These are phyloP conservation scores for Gnetum montanum DNA, from an alignment of 75 land plant genomes.

Conservation along the genomic window DNA sequence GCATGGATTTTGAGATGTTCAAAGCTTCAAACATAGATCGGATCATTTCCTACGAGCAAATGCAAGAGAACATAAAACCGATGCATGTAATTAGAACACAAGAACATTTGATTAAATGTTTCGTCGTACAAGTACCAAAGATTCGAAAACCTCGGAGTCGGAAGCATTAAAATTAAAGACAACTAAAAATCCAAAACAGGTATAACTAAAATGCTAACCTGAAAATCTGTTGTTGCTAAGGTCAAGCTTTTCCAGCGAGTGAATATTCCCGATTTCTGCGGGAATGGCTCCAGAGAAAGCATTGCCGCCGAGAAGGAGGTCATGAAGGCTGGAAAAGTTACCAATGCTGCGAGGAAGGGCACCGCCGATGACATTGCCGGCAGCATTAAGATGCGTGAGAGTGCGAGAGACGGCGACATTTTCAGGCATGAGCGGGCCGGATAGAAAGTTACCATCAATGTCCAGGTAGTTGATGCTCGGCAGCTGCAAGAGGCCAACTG, in stretches of 20 bases:
- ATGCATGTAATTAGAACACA: no score
- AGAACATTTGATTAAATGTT: no score
- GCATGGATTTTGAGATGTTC: no score
- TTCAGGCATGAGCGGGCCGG: constrained; percentile 48
- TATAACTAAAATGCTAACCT: no score
- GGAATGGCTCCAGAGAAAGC: constrained; percentile 23
- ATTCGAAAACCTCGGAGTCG: no score
- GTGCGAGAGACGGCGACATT: constrained; percentile 10
- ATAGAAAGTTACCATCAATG: constrained; percentile 38
- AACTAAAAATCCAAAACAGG: no score
- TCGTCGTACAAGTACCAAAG: no score
- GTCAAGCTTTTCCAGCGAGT: constrained; percentile 20
- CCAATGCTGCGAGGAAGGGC: constrained; percentile 14
- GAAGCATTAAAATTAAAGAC: no score
- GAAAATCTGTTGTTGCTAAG: constrained; percentile 12
- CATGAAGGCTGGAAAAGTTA: constrained; percentile 14
- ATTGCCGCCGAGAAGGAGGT: constrained; percentile 22
- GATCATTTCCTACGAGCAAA: no score
- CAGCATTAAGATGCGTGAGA: constrained; percentile 53
- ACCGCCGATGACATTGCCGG: constrained; percentile 16
- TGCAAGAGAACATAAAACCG: no score
- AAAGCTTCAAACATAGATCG: no score
- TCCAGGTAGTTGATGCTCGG: constrained; percentile 40
- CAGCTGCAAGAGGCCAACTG: constrained; percentile 51
- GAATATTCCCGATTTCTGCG: constrained; percentile 17